A percentile compares a stretch with the other conserved stretches of the same genome.
These are phyloP conservation scores for Solanum dulcamara DNA, from an alignment of 257 asterid genomes.

Conservation along the genomic window DNA sequence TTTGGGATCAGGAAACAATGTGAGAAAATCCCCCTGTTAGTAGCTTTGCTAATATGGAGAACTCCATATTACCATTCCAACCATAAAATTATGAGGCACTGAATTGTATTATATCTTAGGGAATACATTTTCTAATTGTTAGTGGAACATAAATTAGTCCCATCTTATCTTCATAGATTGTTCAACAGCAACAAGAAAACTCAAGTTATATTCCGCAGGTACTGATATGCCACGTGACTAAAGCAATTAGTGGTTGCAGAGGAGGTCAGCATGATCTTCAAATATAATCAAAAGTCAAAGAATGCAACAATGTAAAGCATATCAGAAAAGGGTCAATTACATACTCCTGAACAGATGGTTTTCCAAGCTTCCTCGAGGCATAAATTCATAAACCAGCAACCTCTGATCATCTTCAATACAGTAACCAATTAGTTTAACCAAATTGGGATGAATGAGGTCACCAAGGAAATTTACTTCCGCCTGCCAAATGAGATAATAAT, in stretches of 20 bases:
- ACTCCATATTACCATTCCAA: background rate
- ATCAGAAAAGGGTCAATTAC: constrained; percentile 7
- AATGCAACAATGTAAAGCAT: background rate
- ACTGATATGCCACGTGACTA: background rate
- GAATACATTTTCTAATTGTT: background rate
- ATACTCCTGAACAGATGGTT: constrained; percentile 91
- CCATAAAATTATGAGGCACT: background rate
- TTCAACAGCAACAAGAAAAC: background rate
- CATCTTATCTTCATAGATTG: background rate
- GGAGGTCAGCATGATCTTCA: background rate
- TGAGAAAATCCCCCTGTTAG: background rate
- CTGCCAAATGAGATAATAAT: constrained; percentile 30
- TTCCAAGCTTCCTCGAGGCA: constrained; percentile 99
- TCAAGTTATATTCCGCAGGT: background rate
- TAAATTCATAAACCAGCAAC: constrained; percentile 87
- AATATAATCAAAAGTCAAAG: background rate
- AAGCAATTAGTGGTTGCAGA: background rate
- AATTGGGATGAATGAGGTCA: constrained; percentile 77
- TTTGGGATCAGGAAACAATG: background rate
- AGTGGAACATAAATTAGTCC: background rate
- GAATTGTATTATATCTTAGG: background rate
- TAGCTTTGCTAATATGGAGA: background rate
- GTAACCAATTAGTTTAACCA: constrained; percentile 90
- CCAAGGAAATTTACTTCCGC: constrained; percentile 95
- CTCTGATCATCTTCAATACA: constrained; percentile 97